A percentile compares a stretch with the other conserved stretches of the same genome.
phyloP scores from a whole-genome alignment of 805 yeast genomes.

The Teunomyces panamensis region DNA sequence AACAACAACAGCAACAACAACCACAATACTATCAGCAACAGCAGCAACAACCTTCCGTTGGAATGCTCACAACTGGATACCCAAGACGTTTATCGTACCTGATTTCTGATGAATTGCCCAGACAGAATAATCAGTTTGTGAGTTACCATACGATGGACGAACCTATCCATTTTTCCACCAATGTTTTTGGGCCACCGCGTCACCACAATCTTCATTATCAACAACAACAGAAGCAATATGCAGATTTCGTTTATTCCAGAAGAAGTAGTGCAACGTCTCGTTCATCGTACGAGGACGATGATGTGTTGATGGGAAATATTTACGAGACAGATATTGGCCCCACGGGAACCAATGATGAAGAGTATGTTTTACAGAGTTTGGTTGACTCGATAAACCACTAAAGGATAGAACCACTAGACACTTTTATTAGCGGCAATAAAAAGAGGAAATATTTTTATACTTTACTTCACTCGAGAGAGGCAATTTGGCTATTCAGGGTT shows the following conservation, averaged over 20 bases:
- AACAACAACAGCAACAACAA: neutral
- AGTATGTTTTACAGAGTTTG: slow-evolving; percentile 37
- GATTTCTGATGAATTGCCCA: neutral
- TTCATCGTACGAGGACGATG: neutral
- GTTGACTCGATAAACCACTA: slow-evolving; percentile 41
- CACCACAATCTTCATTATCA: slow-evolving; percentile 1
- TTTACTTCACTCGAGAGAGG: neutral
- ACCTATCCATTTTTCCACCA: slow-evolving; percentile 4
- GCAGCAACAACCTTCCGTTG: neutral
- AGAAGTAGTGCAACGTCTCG: slow-evolving; percentile 2
- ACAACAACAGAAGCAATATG: no score
- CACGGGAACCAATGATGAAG: slow-evolving; percentile 11
- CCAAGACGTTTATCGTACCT: slow-evolving; percentile 1
- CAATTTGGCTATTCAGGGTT: neutral
- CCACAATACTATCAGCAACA: neutral
- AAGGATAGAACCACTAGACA: neutral
- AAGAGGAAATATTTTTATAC: neutral
- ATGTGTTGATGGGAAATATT: neutral
- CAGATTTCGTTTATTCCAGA: neutral
- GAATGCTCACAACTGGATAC: neutral
- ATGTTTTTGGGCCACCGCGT: slow-evolving; percentile 4
- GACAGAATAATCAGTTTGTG: neutral
- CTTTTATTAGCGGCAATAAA: neutral
- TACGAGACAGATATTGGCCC: slow-evolving; percentile 2
- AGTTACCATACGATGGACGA: slow-evolving; percentile 2